These are phyloP conservation scores for Saturnispora mendoncae DNA, from an alignment of 805 yeast species.

Conservation along the genomic window DNA sequence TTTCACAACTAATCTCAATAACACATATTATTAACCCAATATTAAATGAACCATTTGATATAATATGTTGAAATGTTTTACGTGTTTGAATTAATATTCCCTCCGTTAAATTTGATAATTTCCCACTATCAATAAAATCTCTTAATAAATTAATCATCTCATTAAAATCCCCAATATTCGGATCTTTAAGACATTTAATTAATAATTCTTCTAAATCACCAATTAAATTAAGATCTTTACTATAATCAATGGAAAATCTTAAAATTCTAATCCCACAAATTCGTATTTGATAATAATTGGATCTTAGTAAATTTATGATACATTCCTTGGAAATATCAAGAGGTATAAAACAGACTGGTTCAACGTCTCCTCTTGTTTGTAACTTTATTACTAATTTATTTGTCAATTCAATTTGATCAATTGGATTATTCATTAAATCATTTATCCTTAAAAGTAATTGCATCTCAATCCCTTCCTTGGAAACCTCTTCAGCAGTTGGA, in stretches of 20 bases:
- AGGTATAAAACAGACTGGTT: too few relatives aligned
- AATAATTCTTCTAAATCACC: neutral
- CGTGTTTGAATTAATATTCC: neutral
- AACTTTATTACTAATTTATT: conserved; percentile 6
- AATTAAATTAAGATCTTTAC: too few relatives aligned
- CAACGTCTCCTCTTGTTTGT: neutral
- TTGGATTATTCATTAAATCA: neutral
- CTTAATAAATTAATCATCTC: conserved; percentile 12
- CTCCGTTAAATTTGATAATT: neutral
- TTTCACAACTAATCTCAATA: conserved; percentile 9
- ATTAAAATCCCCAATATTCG: conserved; percentile 6
- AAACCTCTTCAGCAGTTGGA: too few relatives aligned
- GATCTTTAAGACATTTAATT: conserved; percentile 3
- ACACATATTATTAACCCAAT: neutral
- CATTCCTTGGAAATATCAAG: neutral
- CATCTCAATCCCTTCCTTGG: too few relatives aligned
- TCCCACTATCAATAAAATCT: conserved; percentile 2
- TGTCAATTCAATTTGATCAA: conserved; percentile 7
- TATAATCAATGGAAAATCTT: conserved; percentile 2
- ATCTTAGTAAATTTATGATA: conserved; percentile 4
- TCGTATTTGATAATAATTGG: conserved; percentile 4
- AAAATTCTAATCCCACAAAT: conserved; percentile 11
- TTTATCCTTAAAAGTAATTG: too few relatives aligned
- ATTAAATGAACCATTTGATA: neutral
- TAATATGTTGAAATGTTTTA: neutral